These are phyloP conservation scores for Leccinum boreale DNA, from an alignment of 768 basidiomycete genomes.

Conservation along the genomic window DNA sequence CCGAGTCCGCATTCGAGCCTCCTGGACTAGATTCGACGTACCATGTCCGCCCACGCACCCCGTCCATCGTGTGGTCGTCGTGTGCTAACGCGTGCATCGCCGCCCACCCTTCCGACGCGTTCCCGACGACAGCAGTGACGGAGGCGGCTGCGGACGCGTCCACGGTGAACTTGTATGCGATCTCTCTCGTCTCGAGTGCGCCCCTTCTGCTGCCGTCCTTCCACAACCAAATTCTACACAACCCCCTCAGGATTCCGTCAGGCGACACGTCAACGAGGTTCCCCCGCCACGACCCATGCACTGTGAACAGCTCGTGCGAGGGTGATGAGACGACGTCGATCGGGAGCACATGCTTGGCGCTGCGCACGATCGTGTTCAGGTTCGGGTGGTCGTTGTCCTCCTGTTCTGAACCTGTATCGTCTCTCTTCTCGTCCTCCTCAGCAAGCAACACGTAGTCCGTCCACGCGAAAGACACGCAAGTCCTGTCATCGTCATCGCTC, in stretches of 20 bases:
- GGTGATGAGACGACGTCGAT: neutral
- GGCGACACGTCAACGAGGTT: slow-evolving; percentile 15
- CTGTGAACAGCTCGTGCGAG: slow-evolving; percentile 10
- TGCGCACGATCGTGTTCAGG: slow-evolving; percentile 8
- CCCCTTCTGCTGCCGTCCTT: neutral
- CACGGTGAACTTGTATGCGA: slow-evolving; percentile 14
- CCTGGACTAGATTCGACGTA: neutral
- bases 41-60: slow-evolving; percentile 13
- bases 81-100: neutral
- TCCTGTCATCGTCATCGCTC: neutral
- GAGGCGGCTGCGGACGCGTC: slow-evolving; percentile 12
- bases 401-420: neutral
- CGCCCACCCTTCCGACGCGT: slow-evolving; percentile 6
- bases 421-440: neutral
- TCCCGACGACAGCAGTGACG: slow-evolving; percentile 8
- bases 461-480: slow-evolving; percentile 5
- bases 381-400: neutral
- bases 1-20: neutral
- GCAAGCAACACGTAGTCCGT: slow-evolving; percentile 14
- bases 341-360: neutral
- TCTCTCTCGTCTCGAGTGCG: neutral
- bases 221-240: slow-evolving; percentile 2
- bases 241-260: slow-evolving; percentile 15
- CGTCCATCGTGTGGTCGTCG: slow-evolving; percentile 12
- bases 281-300: slow-evolving; percentile 10